phyloP scores from a whole-genome alignment of 2,329 filamentous ascomycete genomes.

The Purpureocillium takamizusanense region DNA sequence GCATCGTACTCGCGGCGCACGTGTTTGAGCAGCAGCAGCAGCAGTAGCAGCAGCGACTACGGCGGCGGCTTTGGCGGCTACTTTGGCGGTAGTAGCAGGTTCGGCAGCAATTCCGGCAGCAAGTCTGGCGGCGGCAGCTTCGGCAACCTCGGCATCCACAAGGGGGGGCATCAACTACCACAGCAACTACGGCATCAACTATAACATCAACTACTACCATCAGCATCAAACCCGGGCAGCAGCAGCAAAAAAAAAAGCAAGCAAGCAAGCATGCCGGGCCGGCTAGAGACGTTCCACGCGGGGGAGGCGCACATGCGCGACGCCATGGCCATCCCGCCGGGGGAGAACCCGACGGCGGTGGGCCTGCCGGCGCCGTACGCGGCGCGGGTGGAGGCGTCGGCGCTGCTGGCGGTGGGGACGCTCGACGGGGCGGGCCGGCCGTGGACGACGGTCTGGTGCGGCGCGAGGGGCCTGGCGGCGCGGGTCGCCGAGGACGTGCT shows the following conservation, averaged over 20 bases:
- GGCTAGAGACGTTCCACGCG: constrained; percentile 41
- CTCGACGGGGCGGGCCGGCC: constrained; percentile 56
- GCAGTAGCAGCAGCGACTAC: neutral
- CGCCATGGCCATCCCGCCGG: constrained; percentile 46
- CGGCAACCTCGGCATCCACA: no score
- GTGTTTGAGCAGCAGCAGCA: neutral
- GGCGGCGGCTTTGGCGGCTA: no score
- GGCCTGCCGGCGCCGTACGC: constrained; percentile 54
- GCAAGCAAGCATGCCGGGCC: constrained; percentile 16
- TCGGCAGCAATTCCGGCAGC: no score
- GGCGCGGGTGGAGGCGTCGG: constrained; percentile 49
- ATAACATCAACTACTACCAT: no score
- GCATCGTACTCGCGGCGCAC: no score
- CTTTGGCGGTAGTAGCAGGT: no score
- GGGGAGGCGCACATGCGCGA: constrained; percentile 60
- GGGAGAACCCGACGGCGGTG: constrained; percentile 57
- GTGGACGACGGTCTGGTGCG: constrained; percentile 77
- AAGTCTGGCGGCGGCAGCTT: no score
- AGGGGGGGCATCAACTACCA: no score
- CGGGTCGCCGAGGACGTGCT: constrained; percentile 55
- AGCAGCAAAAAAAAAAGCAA: no score
- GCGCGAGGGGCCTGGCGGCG: constrained; percentile 57
- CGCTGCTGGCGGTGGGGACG: constrained; percentile 65
- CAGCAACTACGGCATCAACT: no score
- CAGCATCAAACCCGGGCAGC: no score